Conservation (phyloP, 805 yeast genomes). For the Metschnikowia cerradonensis region DNA sequence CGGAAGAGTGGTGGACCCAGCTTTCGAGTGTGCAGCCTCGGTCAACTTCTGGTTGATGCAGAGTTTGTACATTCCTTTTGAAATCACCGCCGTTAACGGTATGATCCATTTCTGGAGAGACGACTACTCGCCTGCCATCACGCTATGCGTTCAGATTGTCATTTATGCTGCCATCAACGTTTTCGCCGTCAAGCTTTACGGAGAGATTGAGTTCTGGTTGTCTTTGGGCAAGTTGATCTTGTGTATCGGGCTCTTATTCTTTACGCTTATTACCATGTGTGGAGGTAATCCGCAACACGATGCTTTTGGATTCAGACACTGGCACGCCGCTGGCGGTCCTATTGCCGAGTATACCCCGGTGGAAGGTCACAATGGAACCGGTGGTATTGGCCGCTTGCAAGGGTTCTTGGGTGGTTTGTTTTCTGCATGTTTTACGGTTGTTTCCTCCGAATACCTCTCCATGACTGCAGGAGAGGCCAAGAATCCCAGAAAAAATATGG, state of each 20-base stretch:
- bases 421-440: conserved; percentile 38
- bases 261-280: conserved; percentile 76
- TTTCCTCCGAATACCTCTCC: conserved; percentile 43
- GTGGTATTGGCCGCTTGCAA: conserved; percentile 36
- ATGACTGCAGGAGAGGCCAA: conserved; percentile 43
- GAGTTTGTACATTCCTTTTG: conserved; percentile 30
- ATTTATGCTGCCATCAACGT: conserved; percentile 48
- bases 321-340: conserved; percentile 37
- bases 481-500: conserved; percentile 40
- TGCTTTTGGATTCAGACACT: conserved; percentile 48
- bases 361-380: conserved; percentile 27
- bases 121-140: conserved; percentile 46
- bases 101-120: conserved; percentile 52
- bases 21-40: conserved; percentile 32
- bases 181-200: conserved; percentile 71
- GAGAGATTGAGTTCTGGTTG: conserved; percentile 80
- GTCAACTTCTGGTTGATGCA: conserved; percentile 42
- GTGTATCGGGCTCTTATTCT: conserved; percentile 70
- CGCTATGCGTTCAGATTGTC: conserved; percentile 41
- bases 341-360: conserved; percentile 25
- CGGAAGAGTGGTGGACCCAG: conserved; percentile 36
- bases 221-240: conserved; percentile 57
- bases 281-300: conserved; percentile 78
- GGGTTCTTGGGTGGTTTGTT: conserved; percentile 40
- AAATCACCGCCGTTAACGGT: conserved; percentile 40